Conservation (phyloP, 768 basidiomycete genomes). For the Boletus pseudopeckii region DNA sequence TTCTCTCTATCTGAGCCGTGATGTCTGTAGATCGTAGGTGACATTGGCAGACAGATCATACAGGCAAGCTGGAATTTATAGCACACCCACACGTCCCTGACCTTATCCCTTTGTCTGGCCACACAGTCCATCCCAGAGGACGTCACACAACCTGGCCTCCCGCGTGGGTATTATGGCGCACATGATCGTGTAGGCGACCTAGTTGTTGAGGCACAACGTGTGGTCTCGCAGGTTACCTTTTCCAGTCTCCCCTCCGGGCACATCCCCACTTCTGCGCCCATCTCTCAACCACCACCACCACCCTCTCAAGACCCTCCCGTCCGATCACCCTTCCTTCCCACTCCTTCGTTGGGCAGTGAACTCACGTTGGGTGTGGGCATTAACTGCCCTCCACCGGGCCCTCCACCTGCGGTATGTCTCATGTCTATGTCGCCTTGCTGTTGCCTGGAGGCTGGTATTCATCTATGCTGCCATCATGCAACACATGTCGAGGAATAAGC, state of each 20-base stretch:
- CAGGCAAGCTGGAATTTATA: constrained; percentile 28
- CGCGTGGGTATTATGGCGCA: constrained; percentile 67
- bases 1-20: neutral
- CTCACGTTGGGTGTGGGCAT: constrained; percentile 20
- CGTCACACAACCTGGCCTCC: constrained; percentile 74
- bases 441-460: constrained; percentile 16
- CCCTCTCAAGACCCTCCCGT: constrained; percentile 1
- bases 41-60: constrained; percentile 46
- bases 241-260: constrained; percentile 36
- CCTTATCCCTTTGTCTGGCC: neutral
- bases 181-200: constrained; percentile 60
- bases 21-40: constrained; percentile 41
- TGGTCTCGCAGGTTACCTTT: constrained; percentile 52
- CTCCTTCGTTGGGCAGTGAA: constrained; percentile 33
- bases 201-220: constrained; percentile 58
- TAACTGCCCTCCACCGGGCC: constrained; percentile 9
- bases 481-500: constrained; percentile 6
- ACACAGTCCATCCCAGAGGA: constrained; percentile 77
- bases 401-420: constrained; percentile 18
- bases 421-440: constrained; percentile 14
- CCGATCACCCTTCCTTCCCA: constrained; percentile 25
- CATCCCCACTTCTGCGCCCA: neutral
- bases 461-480: constrained; percentile 8
- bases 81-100: neutral
- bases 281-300: neutral